Conservation (phyloP, 768 basidiomycete species). For the Mycena rosella region DNA sequence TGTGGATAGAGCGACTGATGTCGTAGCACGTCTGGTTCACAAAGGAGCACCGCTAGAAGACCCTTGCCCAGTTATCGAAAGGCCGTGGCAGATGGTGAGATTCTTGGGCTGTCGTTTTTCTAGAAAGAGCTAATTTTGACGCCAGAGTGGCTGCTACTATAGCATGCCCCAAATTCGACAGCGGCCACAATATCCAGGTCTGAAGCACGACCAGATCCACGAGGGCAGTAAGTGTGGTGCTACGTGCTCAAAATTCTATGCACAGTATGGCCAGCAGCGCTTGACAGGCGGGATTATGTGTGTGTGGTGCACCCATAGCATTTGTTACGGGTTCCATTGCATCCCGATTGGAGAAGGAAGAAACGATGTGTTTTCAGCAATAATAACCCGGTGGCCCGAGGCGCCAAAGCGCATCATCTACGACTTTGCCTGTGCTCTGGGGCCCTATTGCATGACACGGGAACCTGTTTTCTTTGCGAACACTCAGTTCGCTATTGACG, state of each 20-base stretch:
- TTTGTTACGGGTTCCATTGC: conserved; percentile 41
- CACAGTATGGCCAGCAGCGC: conserved; percentile 29
- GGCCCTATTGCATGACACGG: conserved; percentile 37
- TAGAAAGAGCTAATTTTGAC: too few relatives aligned
- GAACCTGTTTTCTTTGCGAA: conserved; percentile 34
- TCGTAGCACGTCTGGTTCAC: too few relatives aligned
- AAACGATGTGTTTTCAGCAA: conserved; percentile 37
- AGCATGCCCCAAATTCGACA: conserved; percentile 36
- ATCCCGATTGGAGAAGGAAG: conserved; percentile 35
- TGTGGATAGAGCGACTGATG: too few relatives aligned
- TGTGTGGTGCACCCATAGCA: conserved; percentile 41
- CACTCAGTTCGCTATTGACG: conserved; percentile 33
- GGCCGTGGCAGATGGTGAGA: too few relatives aligned
- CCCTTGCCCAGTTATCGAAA: too few relatives aligned
- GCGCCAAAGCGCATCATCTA: conserved; percentile 33
- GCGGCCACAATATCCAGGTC: conserved; percentile 26
- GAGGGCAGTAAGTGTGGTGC: conserved; percentile 27
- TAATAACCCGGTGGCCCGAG: conserved; percentile 17
- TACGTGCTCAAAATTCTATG: conserved; percentile 41
- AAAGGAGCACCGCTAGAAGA: too few relatives aligned
- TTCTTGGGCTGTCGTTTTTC: background rate
- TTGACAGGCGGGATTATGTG: conserved; percentile 41
- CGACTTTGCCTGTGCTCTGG: conserved; percentile 38
- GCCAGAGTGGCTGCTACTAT: conserved; percentile 37
- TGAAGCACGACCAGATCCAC: conserved; percentile 16